Evolutionary conservation across 345 rosid genomes (phyloP), one percentile per base, ranked within the genome.

Genomic region (Linum usitatissimum): DNA sequence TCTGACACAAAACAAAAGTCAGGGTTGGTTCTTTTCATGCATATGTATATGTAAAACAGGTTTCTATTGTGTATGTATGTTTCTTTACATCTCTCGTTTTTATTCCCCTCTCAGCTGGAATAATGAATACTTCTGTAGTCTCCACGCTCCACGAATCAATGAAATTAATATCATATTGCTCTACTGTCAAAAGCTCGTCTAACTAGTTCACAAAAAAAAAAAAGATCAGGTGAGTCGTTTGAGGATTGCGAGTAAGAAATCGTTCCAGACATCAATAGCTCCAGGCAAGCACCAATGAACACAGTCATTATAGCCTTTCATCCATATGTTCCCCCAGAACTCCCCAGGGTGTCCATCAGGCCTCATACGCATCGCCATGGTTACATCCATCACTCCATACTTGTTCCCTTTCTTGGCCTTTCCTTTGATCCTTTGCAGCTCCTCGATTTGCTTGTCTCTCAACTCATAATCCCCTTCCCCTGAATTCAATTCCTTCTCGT

Each of bases 211-310:
- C 31, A 17, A 17, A 53, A 53, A 53, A 58, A 18, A 14, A 58
- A 20, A 12, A 4, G 17, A 23, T 59, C 42, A 38, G 5, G 9
- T 31, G 6, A 45, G 28, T 58, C 55, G 48, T 14, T 53, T 48
- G 9, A 92, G 66, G 57, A 79, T 59, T 9, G 72, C 82, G 75
- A 84, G 81, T 62, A 87, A 62, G 58, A 89, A 74, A 42, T 92
- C 94, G 51, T 66, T 90, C 98, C 98, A 92, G 0, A 70, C 53
- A 70, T 90, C 97, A 1, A 89, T 76, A 0, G 97, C 94, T 3
- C 97, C 97, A 0, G 98, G 98, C 71, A 92, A 65, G 79, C 98
- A 92, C 97, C 98, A 85, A 60, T 87, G 96, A 9, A 83, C 82
- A 53, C 96, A 89, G 64, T 89, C 96, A 19, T 80, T 92, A 31